Evolutionary conservation across 805 yeast species (phyloP), one percentile per base, ranked within the genome.

Genomic region (Lachancea nothofagi): DNA sequence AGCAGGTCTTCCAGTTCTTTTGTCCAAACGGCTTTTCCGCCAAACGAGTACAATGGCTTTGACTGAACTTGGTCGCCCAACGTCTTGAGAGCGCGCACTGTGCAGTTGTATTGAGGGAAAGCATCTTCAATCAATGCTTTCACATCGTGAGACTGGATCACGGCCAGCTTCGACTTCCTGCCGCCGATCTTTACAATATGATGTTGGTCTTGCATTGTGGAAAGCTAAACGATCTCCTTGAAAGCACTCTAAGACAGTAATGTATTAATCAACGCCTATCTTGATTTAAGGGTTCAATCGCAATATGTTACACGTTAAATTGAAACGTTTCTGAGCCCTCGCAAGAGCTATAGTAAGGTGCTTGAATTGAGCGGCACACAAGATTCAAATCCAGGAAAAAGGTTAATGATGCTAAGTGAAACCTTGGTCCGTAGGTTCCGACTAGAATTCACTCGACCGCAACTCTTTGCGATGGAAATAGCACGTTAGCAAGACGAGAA

Each of bases 11-110:
- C 98, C 42, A 93, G 70, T 63, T 93, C 98, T 57, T 85, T 84
- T 2, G 98, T 93, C 98, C 98, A 93, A 18, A 93, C 62, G 0
- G 96, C 78, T 61, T 93, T 93, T 19, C 98, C 98, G 30, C 97
- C 97, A 64, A 93, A 93, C 3, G 95, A 77, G 62, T 90, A 93
- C 36, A 93, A 69, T 6, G 98, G 96, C 57, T 78, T 80, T 55
- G 72, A 75, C 57, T 79, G 93, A 22, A 83, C 80, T 56, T 85
- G 83, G 66, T 93, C 98, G 19, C 97, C 98, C 25, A 93, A 69
- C 1, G 98, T 90, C 38, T 81, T 74, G 27, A 86, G 71, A 3
- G 95, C 89, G 9, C 84, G 64, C 17, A 93, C 80, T 20, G 88
- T 79, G 57, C 89, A 82, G n/a, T 71, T 61, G 38, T 80, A 65